Base-by-base conservation (phyloP, 805 yeast genomes). In the Teunomyces pallodes region DNA sequence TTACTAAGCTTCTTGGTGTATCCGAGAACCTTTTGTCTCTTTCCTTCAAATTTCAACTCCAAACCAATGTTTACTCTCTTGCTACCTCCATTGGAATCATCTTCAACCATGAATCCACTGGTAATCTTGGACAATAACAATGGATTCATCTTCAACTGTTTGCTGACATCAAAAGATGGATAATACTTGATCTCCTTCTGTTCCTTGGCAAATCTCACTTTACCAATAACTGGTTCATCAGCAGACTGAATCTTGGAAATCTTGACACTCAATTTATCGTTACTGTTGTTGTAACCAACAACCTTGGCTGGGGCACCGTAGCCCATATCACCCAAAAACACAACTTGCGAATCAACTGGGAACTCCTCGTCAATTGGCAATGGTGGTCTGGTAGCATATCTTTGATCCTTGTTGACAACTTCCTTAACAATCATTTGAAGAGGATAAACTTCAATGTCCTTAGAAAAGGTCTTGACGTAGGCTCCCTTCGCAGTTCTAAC, bases 1-100 rank as follows among this genome's bases (percentile, higher is more conserved):
- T 75, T 74, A 24, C 73, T 78, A 36, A 67, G 72, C 59, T 84
- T 82, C 50, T 83, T 79, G 1, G 97, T 83, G 69, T 83, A 92
- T 4, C 98, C 99, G 53, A 91, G 75, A 3, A 89, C 98, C 66
- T 92, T 92, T 58, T 81, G 79, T 56, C 90, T 81, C 50, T 81
- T 80, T 17, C 81, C 80, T 54, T 91, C 96, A 66, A 84, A 87
- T 67, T 91, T 91, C 64, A 94, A 74, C 48, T 86, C 87, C 53
- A 94, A 72, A 16, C 98, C 98, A 58, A 94, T 73, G 60, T 91
- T 86, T 8, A 76, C 59, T 53, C 78, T 77, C 53, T 72, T 79
- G 27, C 12, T 16, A 8, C 35, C 35, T 16, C 45, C 36, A 6
- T 58, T 54, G 16, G 46, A 47, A 16, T 75, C 75, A 50, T 79